Evolutionary conservation across 129 eudicot species (phyloP).

Genomic region (Pittosporum tobira): DNA sequence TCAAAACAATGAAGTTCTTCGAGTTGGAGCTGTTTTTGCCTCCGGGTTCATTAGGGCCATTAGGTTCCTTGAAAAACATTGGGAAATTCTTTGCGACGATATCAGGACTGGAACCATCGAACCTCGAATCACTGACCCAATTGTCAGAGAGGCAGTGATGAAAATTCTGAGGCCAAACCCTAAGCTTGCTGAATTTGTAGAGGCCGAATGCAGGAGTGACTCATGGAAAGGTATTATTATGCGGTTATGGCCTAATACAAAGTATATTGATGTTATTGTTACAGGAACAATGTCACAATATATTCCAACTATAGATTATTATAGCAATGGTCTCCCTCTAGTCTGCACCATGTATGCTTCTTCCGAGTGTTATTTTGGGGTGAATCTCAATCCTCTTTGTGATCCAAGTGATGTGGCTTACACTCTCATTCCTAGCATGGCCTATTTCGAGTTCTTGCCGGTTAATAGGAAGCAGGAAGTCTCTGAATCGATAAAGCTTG

Average conservation of each 20-base stretch:
- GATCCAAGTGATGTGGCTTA: conserved; percentile 64
- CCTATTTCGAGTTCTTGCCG: conserved; percentile 77
- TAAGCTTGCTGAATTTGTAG: conserved; percentile 51
- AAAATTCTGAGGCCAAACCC: conserved; percentile 46
- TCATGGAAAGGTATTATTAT: conserved; percentile 66
- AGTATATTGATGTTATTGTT: conserved; percentile 62
- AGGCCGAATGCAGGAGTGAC: conserved; percentile 36
- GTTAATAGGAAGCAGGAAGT: conserved; percentile 23
- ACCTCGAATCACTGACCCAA: conserved; percentile 37
- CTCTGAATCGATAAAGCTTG: conserved; percentile 12
- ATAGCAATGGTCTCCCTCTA: conserved; percentile 55
- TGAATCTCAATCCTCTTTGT: conserved; percentile 64
- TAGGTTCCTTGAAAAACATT: conserved; percentile 50
- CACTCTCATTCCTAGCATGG: conserved; percentile 77
- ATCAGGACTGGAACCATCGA: conserved; percentile 50
- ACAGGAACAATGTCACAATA: conserved; percentile 88
- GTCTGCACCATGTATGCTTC: conserved; percentile 77
- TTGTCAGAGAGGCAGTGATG: conserved; percentile 32
- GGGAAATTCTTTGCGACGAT: conserved; percentile 41
- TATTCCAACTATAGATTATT: conserved; percentile 62
- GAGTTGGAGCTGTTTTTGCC: conserved; percentile 78
- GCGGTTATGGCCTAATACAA: conserved; percentile 73
- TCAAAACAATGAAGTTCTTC: conserved; percentile 48
- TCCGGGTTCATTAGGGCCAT: conserved; percentile 67
- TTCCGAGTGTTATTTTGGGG: conserved; percentile 76